Base-by-base conservation (phyloP, 371 early-diverging fungal genomes). In the Mortierella sp. region DNA sequence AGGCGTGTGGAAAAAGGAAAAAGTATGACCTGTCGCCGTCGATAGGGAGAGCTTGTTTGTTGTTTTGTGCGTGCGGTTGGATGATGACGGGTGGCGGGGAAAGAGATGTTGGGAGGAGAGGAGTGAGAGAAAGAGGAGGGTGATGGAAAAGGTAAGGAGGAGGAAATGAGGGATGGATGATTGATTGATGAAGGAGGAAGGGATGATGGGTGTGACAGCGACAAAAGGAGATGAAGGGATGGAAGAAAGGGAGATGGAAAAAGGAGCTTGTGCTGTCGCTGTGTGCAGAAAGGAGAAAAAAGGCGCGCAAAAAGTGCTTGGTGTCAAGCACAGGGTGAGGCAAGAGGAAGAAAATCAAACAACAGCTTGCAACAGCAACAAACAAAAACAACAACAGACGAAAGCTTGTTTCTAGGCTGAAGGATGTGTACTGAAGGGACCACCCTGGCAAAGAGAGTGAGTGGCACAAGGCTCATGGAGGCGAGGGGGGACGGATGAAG, bases 91-190 rank as follows among this genome's bases (percentile, higher is more conserved):
- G 9, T 34, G 59, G 61, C 43, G 72, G 31, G 46, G 43, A 26
- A 64, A 48, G 55, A 43, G 55, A 40, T 50, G 57, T 50, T 75
- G 31, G 31, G 74, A 44, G 43, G 48, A 57, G 53, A 54, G 72
- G 69, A 51, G 37, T 34, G 44, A 46, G 54, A 54, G 21, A 26
- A 34, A 43, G 54, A 46, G 28, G 48, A 76, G 5, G 64, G 57
- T 40, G 72, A 75, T 26, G 51, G 40, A 64, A 31, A 21, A 19
- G 14, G n/a, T 3, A 43, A 13, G 40, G 34, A 50, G 46, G 61
- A n/a, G n/a, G n/a, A n/a, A n/a, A n/a, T n/a, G n/a, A n/a, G n/a
- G n/a, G n/a, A n/a, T n/a, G n/a, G n/a, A n/a, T n/a, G n/a, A n/a
- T n/a, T n/a, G n/a, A n/a, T n/a, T n/a, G 64, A 14, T 24, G 71